Base-by-base conservation (phyloP, 2,329 filamentous ascomycete species). In the Ophiostoma piceae region DNA sequence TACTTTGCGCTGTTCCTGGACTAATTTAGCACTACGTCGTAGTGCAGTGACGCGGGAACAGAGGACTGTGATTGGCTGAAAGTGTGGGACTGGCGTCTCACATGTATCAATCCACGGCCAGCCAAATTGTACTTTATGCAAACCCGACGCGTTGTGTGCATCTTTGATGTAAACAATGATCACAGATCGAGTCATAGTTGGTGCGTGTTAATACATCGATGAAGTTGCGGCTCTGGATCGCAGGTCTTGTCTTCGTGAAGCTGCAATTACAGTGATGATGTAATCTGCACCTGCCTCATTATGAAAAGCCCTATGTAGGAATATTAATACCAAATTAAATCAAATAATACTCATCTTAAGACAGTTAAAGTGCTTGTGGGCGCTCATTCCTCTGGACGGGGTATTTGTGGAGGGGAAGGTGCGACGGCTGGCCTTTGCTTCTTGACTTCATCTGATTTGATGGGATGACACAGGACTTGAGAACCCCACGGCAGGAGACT, bases 41-140 rank as follows among this genome's bases (percentile, higher is more conserved):
- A 68, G 67, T 54, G 43, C 7, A 35, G n/a, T 37, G 64, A 41
- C n/a, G n/a, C 14, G n/a, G n/a, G 29, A 51, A 54, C 0, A 14
- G n/a, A 19, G 29, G 11, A 7, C 37, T 60, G 7, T 62, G 62
- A 69, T 71, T 71, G 67, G 70, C 39, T 22, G 32, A 22, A 47
- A 26, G 5, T 39, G n/a, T 41, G n/a, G 51, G 51, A 14, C n/a
- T 9, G 11, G 43, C 43, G 51, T 57, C 51, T 57, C 51, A 57
- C 51, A 57, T 57, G 51, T 57, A 57, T 26, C 14, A 47, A 65
- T 35, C 39, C 47, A 35, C 43, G 29, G 64, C 64, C 29, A 41
- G 54, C 67, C 65, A 71, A 71, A 69, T 69, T 71, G 65, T 57
- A 71, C 67, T 67, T 71, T 66, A 71, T 71, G 67, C 70, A 67